Conservation (phyloP, 495 filamentous ascomycete species). For the Diplogelasinospora grovesii region DNA sequence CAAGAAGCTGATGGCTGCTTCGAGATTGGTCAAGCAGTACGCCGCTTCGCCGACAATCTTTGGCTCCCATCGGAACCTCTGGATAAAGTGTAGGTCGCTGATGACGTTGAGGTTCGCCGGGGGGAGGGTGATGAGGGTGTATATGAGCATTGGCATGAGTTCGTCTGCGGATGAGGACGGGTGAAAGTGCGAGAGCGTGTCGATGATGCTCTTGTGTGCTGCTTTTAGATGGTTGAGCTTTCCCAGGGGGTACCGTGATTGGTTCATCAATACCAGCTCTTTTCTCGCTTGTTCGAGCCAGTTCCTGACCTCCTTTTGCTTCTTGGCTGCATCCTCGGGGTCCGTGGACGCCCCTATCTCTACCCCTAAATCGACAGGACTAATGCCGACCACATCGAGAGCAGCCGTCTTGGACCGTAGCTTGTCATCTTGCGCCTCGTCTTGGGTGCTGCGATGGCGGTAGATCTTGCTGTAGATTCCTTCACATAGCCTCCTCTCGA, state of each 20-base stretch:
- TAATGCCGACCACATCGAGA: slow-evolving; percentile 81
- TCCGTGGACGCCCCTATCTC: slow-evolving; percentile 51
- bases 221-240: slow-evolving; percentile 86
- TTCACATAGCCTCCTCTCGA: slow-evolving; percentile 83
- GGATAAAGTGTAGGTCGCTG: slow-evolving; percentile 90
- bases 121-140: slow-evolving; percentile 83
- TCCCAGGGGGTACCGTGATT: slow-evolving; percentile 77
- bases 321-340: slow-evolving; percentile 48
- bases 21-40: slow-evolving; percentile 93
- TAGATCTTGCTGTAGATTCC: slow-evolving; percentile 81
- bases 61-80: slow-evolving; percentile 78
- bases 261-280: slow-evolving; percentile 74
- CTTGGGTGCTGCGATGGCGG: slow-evolving; percentile 83
- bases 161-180: slow-evolving; percentile 95
- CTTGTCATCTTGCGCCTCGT: slow-evolving; percentile 93
- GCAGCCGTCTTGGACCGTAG: slow-evolving; percentile 91
- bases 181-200: slow-evolving; percentile 67
- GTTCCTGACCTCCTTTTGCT: slow-evolving; percentile 63
- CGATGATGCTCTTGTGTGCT: slow-evolving; percentile 90
- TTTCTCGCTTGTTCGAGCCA: slow-evolving; percentile 69
- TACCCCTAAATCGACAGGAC: slow-evolving; percentile 77
- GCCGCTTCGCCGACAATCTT: slow-evolving; percentile 90
- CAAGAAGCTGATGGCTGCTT: slow-evolving; percentile 92
- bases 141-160: slow-evolving; percentile 93
- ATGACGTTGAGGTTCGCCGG: slow-evolving; percentile 82